phyloP scores from a whole-genome alignment of 139 green algal genomes.

The Nannochloris sp. region DNA sequence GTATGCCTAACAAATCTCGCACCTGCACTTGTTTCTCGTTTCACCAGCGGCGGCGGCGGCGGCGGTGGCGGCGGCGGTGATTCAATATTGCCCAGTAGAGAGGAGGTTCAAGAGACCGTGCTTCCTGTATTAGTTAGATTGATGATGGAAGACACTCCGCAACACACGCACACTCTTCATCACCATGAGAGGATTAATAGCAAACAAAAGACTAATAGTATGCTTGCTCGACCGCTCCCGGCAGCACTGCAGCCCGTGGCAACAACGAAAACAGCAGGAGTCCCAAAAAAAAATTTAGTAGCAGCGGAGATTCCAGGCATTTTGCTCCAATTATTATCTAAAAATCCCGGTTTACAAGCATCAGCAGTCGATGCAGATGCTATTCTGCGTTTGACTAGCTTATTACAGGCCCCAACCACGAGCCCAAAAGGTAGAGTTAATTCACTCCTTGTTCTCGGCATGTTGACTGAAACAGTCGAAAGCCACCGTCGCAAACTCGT shows the following conservation, averaged over 20 bases:
- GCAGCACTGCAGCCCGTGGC: no score
- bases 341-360: slow-evolving; percentile 40
- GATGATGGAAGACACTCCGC: slow-evolving; percentile 29
- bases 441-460: slow-evolving; percentile 49
- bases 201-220: not conserved
- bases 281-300: not conserved
- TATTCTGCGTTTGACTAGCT: slow-evolving; percentile 31
- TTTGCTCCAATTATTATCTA: slow-evolving; percentile 34
- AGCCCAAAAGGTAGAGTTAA: slow-evolving; percentile 27
- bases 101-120: slow-evolving; percentile 24
- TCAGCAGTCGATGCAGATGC: slow-evolving; percentile 53
- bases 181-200: not conserved
- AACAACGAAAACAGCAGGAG: no score
- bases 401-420: slow-evolving; percentile 29
- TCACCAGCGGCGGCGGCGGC: not conserved
- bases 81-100: not conserved
- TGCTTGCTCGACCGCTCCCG: no score
- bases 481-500: slow-evolving; percentile 56
- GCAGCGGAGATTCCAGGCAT: not conserved
- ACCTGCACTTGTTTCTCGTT: not conserved
- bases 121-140: slow-evolving; percentile 55
- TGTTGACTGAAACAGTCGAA: slow-evolving; percentile 50
- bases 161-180: not conserved
- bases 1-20: slow-evolving; percentile 43
- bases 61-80: no score